Percentiles rank a stretch among this genome's conserved stretches.
phyloP scores from a whole-genome alignment of 2,329 filamentous ascomycete genomes.

The Plenodomus lindquistii region DNA sequence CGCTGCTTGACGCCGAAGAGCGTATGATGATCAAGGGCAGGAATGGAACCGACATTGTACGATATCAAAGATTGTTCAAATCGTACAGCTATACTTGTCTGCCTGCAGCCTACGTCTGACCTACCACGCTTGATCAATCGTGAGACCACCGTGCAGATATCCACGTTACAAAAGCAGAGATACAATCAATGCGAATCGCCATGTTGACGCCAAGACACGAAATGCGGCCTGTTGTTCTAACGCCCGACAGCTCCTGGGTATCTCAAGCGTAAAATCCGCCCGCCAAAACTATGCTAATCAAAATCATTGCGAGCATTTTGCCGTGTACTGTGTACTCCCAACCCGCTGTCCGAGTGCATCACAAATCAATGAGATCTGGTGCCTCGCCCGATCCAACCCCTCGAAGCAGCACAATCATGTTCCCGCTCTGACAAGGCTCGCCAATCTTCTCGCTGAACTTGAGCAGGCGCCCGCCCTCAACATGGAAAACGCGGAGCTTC shows the following conservation, averaged over 20 bases:
- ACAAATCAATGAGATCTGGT: constrained; percentile 68
- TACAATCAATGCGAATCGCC: neutral
- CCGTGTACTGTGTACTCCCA: neutral
- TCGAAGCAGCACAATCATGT: constrained; percentile 85
- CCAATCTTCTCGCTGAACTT: constrained; percentile 90
- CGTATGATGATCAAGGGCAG: no score
- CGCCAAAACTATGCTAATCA: neutral
- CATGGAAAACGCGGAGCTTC: constrained; percentile 85
- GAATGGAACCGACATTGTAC: no score
- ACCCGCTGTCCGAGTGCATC: constrained; percentile 2
- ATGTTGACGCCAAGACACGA: neutral
- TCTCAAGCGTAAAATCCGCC: constrained; percentile 9
- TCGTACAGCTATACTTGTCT: no score
- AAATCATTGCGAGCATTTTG: neutral
- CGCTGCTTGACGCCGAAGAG: no score
- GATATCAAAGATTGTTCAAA: no score
- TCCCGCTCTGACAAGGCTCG: constrained; percentile 72
- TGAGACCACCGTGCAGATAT: no score
- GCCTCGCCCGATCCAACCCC: constrained; percentile 76
- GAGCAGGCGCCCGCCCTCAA: constrained; percentile 83
- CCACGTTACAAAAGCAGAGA: no score
- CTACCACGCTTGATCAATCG: no score
- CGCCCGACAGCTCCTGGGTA: constrained; percentile 11
- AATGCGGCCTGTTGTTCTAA: neutral
- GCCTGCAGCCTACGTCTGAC: no score